phyloP scores from a whole-genome alignment of 106 monocot species.

The Triglochin maritima region DNA sequence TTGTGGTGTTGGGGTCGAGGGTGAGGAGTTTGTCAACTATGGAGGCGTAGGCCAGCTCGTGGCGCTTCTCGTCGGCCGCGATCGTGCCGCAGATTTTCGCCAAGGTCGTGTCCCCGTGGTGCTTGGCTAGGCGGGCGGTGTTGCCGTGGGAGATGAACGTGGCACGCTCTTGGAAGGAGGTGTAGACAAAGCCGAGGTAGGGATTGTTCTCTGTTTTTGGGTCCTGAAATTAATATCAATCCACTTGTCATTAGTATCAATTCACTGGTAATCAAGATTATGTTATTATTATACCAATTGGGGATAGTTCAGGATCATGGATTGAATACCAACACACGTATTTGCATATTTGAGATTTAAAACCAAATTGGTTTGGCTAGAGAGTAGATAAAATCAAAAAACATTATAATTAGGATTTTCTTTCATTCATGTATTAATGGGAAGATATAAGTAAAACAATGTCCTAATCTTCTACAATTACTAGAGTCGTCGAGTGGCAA shows the following conservation, averaged over 20 bases:
- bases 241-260: too few relatives aligned
- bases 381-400: too few relatives aligned
- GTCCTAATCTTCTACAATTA: too few relatives aligned
- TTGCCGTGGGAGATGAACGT: conserved; percentile 72
- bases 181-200: conserved; percentile 57
- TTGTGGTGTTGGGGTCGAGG: conserved; percentile 44
- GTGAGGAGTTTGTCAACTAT: conserved; percentile 50
- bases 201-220: conserved; percentile 72
- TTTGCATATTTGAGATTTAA: too few relatives aligned
- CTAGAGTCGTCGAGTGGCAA: too few relatives aligned
- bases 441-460: too few relatives aligned
- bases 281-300: not conserved
- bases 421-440: too few relatives aligned
- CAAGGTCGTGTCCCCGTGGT: conserved; percentile 44
- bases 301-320: not conserved
- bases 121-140: conserved; percentile 69
- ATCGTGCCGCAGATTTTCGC: conserved; percentile 53
- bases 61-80: conserved; percentile 82
- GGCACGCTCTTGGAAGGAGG: conserved; percentile 81
- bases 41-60: conserved; percentile 50
- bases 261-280: too few relatives aligned
- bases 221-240: conserved; percentile 21
- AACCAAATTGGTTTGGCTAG: too few relatives aligned
- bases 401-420: too few relatives aligned
- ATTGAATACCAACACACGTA: too few relatives aligned